Conservation (phyloP, 441 rosid species). For the Euphorbia neoarborescens region DNA sequence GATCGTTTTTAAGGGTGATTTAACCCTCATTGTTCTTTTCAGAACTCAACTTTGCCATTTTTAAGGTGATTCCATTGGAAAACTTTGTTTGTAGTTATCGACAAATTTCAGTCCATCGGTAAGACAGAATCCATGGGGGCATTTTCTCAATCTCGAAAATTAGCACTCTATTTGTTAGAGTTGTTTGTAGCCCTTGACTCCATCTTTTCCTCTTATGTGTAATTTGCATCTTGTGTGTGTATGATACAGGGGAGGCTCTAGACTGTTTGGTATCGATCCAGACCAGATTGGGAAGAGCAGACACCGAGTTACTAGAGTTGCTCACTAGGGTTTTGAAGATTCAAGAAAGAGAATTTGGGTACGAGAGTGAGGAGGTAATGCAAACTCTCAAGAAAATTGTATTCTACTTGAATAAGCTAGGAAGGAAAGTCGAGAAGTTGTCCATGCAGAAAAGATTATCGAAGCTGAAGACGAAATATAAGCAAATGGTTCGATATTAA, state of each 20-base stretch:
- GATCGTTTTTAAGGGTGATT: no score
- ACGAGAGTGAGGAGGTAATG: constrained; percentile 57
- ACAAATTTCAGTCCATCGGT: no score
- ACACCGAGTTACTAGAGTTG: constrained; percentile 34
- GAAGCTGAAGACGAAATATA: constrained; percentile 43
- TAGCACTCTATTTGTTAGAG: no score
- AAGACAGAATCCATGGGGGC: no score
- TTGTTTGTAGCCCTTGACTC: neutral
- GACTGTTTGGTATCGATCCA: constrained; percentile 71
- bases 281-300: constrained; percentile 46
- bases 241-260: constrained; percentile 61
- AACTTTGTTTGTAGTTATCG: no score
- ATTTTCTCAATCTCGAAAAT: no score
- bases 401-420: constrained; percentile 51
- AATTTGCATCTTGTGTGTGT: constrained; percentile 7
- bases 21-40: no score
- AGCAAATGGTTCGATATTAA: constrained; percentile 35
- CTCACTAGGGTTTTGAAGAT: constrained; percentile 60
- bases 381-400: constrained; percentile 56
- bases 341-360: constrained; percentile 65
- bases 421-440: constrained; percentile 57
- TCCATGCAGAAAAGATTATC: constrained; percentile 53
- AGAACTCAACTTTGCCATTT: no score
- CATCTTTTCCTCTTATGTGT: neutral
- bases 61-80: no score